phyloP scores from a whole-genome alignment of 768 basidiomycete species.

The Fomitopsis pulvina region DNA sequence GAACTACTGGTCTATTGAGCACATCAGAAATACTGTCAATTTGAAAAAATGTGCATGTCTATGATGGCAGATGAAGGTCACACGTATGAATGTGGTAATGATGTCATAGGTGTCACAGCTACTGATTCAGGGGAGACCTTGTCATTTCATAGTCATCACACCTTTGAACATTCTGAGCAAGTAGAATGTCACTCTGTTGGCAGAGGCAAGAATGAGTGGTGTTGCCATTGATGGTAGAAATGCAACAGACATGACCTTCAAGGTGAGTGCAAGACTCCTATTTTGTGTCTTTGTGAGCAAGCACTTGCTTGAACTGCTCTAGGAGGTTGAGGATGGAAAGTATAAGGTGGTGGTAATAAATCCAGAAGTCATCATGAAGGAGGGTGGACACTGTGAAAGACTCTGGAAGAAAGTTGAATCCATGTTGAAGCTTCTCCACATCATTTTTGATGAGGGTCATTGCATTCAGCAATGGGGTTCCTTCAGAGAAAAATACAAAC shows the following conservation, averaged over 20 bases:
- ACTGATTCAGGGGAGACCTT: too few species aligned
- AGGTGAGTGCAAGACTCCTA: background rate
- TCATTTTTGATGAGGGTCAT: constrained; percentile 23
- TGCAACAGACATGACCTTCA: background rate
- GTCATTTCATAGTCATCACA: too few species aligned
- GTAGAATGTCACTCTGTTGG: constrained; percentile 1
- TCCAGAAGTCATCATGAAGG: constrained; percentile 21
- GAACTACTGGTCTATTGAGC: too few species aligned
- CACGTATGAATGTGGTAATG: too few species aligned
- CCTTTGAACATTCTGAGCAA: constrained; percentile 7
- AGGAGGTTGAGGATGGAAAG: constrained; percentile 22
- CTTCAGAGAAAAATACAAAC: constrained; percentile 29
- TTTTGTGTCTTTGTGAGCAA: background rate
- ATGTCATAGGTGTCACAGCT: too few species aligned
- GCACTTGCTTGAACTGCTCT: background rate
- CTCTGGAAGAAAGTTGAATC: constrained; percentile 20
- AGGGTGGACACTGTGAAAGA: constrained; percentile 13
- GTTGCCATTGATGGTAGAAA: constrained; percentile 1
- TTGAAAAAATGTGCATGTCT: too few species aligned
- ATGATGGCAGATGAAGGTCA: too few species aligned
- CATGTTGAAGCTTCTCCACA: constrained; percentile 16
- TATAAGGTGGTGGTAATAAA: constrained; percentile 23
- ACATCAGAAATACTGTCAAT: too few species aligned
- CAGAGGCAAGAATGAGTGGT: constrained; percentile 2
- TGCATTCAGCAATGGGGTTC: constrained; percentile 32